A percentile compares a stretch with the other conserved stretches of the same genome.
These are phyloP conservation scores for Knoxdaviesia capensis DNA, from an alignment of 2,329 filamentous ascomycete genomes.

Conservation along the genomic window DNA sequence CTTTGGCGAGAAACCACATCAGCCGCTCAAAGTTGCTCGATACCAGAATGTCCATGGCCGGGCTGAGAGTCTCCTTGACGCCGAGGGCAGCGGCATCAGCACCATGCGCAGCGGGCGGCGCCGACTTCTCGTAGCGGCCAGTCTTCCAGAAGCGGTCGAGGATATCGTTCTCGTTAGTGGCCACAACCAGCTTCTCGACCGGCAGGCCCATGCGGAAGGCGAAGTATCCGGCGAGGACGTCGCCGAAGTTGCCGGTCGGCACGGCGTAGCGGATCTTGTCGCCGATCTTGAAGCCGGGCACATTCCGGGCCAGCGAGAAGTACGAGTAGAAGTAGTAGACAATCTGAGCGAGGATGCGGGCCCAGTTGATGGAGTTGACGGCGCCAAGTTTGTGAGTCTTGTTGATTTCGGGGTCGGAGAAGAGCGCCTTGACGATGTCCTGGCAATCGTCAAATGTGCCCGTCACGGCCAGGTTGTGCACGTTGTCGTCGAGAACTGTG, in stretches of 20 bases:
- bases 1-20: constrained; percentile 78
- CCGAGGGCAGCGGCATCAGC: constrained; percentile 39
- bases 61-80: constrained; percentile 79
- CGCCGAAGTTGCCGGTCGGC: constrained; percentile 91
- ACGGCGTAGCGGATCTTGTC: constrained; percentile 70
- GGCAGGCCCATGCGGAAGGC: constrained; percentile 80
- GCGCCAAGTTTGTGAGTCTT: constrained; percentile 65
- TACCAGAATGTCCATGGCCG: constrained; percentile 95
- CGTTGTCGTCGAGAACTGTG: constrained; percentile 73
- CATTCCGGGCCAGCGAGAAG: constrained; percentile 52
- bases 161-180: constrained; percentile 96
- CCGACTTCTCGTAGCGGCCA: constrained; percentile 74
- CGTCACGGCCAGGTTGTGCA: constrained; percentile 76
- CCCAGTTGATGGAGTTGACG: constrained; percentile 95
- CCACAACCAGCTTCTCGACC: constrained; percentile 70
- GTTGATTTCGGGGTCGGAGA: constrained; percentile 73
- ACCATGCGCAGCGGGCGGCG: constrained; percentile 24
- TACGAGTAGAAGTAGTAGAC: constrained; percentile 95
- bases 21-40: constrained; percentile 93
- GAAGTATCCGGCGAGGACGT: constrained; percentile 87
- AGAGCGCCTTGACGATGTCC: constrained; percentile 88
- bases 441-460: constrained; percentile 96
- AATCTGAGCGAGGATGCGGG: constrained; percentile 86
- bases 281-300: constrained; percentile 37
- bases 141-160: constrained; percentile 88